phyloP scores from a whole-genome alignment of 1,284 basidiomycete species.

The Pseudozyma pruni region DNA sequence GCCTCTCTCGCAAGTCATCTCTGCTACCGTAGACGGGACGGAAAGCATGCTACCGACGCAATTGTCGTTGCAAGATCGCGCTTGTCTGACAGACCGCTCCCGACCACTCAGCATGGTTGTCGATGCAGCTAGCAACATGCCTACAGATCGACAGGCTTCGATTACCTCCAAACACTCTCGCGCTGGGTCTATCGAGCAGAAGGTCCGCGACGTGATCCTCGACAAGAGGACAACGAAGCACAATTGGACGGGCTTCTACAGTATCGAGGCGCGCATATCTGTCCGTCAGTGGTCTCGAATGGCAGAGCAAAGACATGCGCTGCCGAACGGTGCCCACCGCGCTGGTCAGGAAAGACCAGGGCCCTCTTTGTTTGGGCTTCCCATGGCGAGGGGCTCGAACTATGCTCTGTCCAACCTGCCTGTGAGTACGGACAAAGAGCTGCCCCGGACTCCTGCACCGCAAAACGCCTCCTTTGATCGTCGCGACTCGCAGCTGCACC shows the following conservation, averaged over 20 bases:
- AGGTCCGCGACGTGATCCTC: constrained; percentile 22
- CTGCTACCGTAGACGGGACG: constrained; percentile 1
- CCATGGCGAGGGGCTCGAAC: constrained; percentile 7
- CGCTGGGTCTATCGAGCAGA: constrained; percentile 31
- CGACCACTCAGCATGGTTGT: constrained; percentile 17
- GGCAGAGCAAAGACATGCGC: neutral
- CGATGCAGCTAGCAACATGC: neutral
- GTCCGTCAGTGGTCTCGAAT: constrained; percentile 25
- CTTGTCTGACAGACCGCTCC: constrained; percentile 5
- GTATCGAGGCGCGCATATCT: constrained; percentile 35
- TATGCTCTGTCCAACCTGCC: neutral
- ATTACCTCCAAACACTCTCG: constrained; percentile 18
- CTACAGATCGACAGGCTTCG: constrained; percentile 4
- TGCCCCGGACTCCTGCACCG: constrained; percentile 24
- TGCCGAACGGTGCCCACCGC: neutral
- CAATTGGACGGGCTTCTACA: constrained; percentile 47
- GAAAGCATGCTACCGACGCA: constrained; percentile 4
- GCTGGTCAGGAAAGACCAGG: neutral
- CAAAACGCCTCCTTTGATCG: constrained; percentile 40
- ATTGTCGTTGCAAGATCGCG: constrained; percentile 18
- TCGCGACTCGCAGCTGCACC: constrained; percentile 26
- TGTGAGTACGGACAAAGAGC: constrained; percentile 20
- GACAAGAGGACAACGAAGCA: constrained; percentile 40
- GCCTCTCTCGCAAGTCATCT: constrained; percentile 33
- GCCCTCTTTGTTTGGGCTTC: constrained; percentile 11